A percentile compares a stretch with the other conserved stretches of the same genome.
These are phyloP conservation scores for Trichoderma gamsii DNA, from an alignment of 495 filamentous ascomycete genomes.

Conservation along the genomic window DNA sequence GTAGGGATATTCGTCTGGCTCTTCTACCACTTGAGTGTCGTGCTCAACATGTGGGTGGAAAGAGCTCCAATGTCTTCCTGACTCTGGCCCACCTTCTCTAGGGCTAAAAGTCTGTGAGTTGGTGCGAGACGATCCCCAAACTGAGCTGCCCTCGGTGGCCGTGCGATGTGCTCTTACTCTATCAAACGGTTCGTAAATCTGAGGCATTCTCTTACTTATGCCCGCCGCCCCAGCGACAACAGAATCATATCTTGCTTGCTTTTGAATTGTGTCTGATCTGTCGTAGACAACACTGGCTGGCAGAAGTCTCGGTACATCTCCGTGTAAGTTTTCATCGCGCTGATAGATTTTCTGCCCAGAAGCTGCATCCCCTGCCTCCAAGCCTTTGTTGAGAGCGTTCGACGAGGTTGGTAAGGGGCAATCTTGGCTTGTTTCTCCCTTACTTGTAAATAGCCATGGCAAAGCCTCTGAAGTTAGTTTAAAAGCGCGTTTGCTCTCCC, in stretches of 20 bases:
- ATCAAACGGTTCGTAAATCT: neutral
- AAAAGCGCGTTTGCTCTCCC: neutral
- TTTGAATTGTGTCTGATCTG: neutral
- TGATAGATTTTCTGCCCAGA: neutral
- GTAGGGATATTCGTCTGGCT: neutral
- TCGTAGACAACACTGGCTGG: constrained; percentile 10
- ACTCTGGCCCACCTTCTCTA: neutral
- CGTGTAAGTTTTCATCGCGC: neutral
- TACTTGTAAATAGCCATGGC: neutral
- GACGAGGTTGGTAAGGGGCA: neutral
- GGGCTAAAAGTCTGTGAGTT: neutral
- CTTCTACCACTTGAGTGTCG: neutral
- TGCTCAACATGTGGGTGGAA: neutral
- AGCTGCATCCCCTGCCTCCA: neutral
- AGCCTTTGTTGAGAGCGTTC: neutral
- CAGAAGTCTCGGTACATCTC: neutral
- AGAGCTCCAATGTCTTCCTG: neutral
- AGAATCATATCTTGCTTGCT: neutral
- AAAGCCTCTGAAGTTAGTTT: neutral
- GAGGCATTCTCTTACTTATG: neutral
- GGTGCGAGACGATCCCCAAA: neutral
- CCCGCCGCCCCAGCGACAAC: neutral
- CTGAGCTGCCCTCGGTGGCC: neutral
- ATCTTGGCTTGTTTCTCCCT: neutral
- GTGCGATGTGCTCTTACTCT: neutral